phyloP scores from a whole-genome alignment of 1,284 basidiomycete genomes.

The Sphaerobolus stellatus region DNA sequence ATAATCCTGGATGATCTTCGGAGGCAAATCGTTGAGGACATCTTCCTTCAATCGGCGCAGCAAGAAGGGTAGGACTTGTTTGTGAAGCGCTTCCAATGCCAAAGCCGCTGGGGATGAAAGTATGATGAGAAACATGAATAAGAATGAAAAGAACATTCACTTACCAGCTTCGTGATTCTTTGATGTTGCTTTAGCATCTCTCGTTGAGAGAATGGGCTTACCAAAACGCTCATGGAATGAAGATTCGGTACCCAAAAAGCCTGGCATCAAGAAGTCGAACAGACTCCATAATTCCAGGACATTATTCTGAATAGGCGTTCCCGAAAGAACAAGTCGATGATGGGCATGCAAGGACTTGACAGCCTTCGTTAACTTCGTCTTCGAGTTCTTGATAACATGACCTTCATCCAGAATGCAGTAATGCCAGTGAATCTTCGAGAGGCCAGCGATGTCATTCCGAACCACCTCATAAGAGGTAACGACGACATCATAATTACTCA shows the following conservation, averaged over 20 bases:
- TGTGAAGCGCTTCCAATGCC: slow-evolving; percentile 94
- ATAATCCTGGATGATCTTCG: slow-evolving; percentile 99
- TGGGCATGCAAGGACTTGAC: slow-evolving; percentile 90
- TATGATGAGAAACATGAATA: slow-evolving; percentile 12
- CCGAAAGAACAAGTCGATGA: slow-evolving; percentile 92
- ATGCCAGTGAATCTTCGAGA: slow-evolving; percentile 82
- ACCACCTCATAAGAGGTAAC: slow-evolving; percentile 98
- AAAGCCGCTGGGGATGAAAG: slow-evolving; percentile 62
- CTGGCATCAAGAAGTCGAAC: slow-evolving; percentile 99
- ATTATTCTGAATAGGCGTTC: slow-evolving; percentile 99
- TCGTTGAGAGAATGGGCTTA: slow-evolving; percentile 93
- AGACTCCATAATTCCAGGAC: slow-evolving; percentile 98
- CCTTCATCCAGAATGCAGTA: slow-evolving; percentile 99
- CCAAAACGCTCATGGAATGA: slow-evolving; percentile 96
- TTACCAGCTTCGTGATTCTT: slow-evolving; percentile 92
- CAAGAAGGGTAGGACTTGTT: slow-evolving; percentile 98
- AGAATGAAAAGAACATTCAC: slow-evolving; percentile 26
- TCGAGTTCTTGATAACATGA: slow-evolving; percentile 98
- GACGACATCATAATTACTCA: slow-evolving; percentile 80
- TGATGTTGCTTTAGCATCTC: slow-evolving; percentile 84
- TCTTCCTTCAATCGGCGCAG: slow-evolving; percentile 97
- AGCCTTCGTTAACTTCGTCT: slow-evolving; percentile 96
- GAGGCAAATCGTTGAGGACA: slow-evolving; percentile 93
- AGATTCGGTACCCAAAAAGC: slow-evolving; percentile 93
- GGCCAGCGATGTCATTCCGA: slow-evolving; percentile 85